Conservation (phyloP, 345 rosid species). For the Syzygium grande region DNA sequence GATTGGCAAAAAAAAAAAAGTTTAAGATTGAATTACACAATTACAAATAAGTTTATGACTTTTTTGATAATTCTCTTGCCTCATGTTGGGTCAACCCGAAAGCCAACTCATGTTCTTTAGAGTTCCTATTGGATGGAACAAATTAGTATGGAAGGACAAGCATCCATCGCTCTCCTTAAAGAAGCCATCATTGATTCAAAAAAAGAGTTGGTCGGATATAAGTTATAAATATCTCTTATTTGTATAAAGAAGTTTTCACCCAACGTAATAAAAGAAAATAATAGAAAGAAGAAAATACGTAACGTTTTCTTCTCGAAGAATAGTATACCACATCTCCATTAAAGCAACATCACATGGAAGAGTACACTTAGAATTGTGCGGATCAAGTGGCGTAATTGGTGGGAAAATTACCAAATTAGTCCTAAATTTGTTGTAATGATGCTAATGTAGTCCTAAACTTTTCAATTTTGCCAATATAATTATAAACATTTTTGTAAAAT, state of each 20-base stretch:
- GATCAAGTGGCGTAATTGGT: not conserved
- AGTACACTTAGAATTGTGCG: not conserved
- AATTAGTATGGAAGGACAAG: not conserved
- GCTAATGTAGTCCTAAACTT: not conserved
- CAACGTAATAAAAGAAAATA: not conserved
- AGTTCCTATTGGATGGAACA: not conserved
- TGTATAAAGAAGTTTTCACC: too few relatives aligned
- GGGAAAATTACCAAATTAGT: not conserved
- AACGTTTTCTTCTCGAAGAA: not conserved
- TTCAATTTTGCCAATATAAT: not conserved
- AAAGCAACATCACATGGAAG: not conserved
- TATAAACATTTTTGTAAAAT: not conserved
- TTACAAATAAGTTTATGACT: too few relatives aligned
- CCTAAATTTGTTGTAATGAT: fast-evolving
- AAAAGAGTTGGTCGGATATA: too few relatives aligned
- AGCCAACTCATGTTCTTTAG: not conserved
- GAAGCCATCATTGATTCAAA: too few relatives aligned
- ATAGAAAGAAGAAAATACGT: too few relatives aligned
- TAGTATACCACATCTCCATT: not conserved
- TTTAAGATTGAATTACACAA: too few relatives aligned
- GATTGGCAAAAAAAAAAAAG: too few relatives aligned
- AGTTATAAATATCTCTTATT: too few relatives aligned
- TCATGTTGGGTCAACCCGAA: not conserved
- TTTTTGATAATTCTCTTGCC: not conserved
- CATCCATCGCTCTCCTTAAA: not conserved